Evolutionary conservation across 352 stramenopile genomes (phyloP).

Genomic region (Pythium vanterpoolii): DNA sequence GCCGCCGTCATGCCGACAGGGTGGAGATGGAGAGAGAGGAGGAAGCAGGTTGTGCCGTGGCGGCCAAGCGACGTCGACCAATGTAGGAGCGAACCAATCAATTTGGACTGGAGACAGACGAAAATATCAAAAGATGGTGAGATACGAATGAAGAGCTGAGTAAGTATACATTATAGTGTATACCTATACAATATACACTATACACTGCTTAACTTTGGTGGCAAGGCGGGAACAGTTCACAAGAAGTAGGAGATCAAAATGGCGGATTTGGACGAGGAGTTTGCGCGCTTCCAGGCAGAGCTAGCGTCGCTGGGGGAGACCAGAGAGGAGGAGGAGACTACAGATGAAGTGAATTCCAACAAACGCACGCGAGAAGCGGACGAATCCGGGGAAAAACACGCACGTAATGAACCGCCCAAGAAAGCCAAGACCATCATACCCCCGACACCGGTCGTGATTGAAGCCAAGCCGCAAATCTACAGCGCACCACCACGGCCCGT

Average conservation of each 20-base stretch:
- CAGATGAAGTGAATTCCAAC: slow-evolving; percentile 1
- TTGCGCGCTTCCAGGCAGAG: slow-evolving; percentile 80
- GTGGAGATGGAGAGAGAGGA: not conserved
- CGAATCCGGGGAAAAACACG: not conserved
- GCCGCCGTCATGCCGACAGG: not conserved
- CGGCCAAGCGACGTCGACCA: slow-evolving; percentile 10
- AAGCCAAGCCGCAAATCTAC: slow-evolving; percentile 58
- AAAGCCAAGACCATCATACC: slow-evolving; percentile 14
- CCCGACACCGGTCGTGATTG: slow-evolving; percentile 26
- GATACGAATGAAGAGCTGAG: not conserved
- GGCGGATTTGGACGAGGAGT: slow-evolving; percentile 73
- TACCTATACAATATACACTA: slow-evolving; percentile 13
- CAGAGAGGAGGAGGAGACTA: not conserved
- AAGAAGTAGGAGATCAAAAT: slow-evolving; percentile 24
- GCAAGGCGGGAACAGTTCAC: not conserved
- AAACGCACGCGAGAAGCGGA: slow-evolving; percentile 37
- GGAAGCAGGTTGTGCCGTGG: not conserved
- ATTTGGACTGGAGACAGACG: slow-evolving; percentile 11
- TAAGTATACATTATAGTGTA: slow-evolving; percentile 3
- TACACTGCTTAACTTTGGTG: slow-evolving; percentile 19
- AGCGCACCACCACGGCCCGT: slow-evolving; percentile 63
- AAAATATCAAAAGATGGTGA: slow-evolving; percentile 19
- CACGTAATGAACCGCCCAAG: slow-evolving; percentile 32
- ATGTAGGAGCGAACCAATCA: slow-evolving; percentile 17
- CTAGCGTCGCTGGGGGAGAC: slow-evolving; percentile 70